A percentile compares a stretch with the other conserved stretches of the same genome.
phyloP scores from a whole-genome alignment of 2,329 filamentous ascomycete species.

The Beauveria pseudobassiana region DNA sequence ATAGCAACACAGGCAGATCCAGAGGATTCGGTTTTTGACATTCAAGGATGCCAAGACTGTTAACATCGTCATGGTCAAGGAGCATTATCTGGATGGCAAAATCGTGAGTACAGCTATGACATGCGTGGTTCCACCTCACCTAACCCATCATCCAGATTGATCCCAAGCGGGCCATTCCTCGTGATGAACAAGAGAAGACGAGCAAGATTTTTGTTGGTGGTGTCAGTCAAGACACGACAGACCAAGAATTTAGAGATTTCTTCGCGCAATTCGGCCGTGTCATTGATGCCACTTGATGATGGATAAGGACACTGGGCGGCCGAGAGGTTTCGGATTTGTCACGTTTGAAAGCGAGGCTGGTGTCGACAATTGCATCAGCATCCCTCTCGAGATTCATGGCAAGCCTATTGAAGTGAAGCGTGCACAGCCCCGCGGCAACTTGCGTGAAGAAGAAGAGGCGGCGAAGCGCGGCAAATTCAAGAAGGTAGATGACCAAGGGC shows the following conservation, averaged over 20 bases:
- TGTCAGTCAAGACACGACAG: slow-evolving; percentile 93
- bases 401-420: slow-evolving; percentile 99
- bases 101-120: slow-evolving; percentile 58
- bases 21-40: slow-evolving; percentile 95
- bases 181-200: slow-evolving; percentile 96
- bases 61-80: slow-evolving; percentile 99
- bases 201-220: slow-evolving; percentile 98
- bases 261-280: slow-evolving; percentile 96
- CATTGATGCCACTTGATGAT: slow-evolving; percentile 98
- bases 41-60: slow-evolving; percentile 98
- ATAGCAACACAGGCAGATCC: slow-evolving; percentile 86
- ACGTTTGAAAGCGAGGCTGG: slow-evolving; percentile 95
- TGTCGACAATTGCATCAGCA: slow-evolving; percentile 81
- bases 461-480: slow-evolving; percentile 54
- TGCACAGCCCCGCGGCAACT: slow-evolving; percentile 88
- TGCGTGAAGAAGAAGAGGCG: slow-evolving; percentile 83
- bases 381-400: slow-evolving; percentile 83
- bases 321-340: slow-evolving; percentile 93
- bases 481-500: slow-evolving; percentile 36
- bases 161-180: slow-evolving; percentile 91
- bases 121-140: background rate
- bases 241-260: slow-evolving; percentile 92
- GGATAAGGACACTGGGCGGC: slow-evolving; percentile 98
- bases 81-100: slow-evolving; percentile 95
- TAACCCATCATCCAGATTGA: slow-evolving; percentile 63